phyloP scores from a whole-genome alignment of 2,329 filamentous ascomycete species.

The Talaromyces marneffei region DNA sequence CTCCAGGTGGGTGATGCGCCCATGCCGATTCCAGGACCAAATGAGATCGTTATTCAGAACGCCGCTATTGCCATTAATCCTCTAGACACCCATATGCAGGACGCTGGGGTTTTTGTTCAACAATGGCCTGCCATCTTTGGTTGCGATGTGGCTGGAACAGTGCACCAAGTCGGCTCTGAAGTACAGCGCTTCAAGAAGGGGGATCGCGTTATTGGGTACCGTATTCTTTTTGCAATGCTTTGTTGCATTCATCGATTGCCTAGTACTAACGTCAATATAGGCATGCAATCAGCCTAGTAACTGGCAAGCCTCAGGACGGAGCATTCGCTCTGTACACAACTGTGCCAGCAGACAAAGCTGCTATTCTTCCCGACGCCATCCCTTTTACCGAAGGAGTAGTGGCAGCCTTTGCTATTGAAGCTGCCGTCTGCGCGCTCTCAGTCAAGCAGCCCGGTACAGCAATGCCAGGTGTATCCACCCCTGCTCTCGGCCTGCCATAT shows the following conservation, averaged over 20 bases:
- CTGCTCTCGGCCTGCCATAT: slow-evolving; percentile 11
- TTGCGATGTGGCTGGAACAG: slow-evolving; percentile 11
- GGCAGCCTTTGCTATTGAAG: slow-evolving; percentile 9
- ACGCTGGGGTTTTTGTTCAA: slow-evolving; percentile 7
- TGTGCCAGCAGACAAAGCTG: slow-evolving; percentile 6
- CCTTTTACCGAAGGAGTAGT: slow-evolving; percentile 8
- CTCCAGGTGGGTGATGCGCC: slow-evolving; percentile 12
- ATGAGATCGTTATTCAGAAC: slow-evolving; percentile 14
- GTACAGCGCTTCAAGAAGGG: slow-evolving; percentile 22
- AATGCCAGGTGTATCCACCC: slow-evolving; percentile 9
- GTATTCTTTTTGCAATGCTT: not conserved
- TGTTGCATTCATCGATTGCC: not conserved
- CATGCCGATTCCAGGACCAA: slow-evolving; percentile 8
- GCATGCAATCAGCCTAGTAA: slow-evolving; percentile 9
- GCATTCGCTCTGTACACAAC: slow-evolving; percentile 11
- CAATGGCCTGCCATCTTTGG: slow-evolving; percentile 10
- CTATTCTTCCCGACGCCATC: slow-evolving; percentile 4
- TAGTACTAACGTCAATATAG: not conserved
- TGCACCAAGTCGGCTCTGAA: slow-evolving; percentile 3
- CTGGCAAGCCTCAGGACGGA: slow-evolving; percentile 7
- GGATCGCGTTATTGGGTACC: slow-evolving; percentile 25
- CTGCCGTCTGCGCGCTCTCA: slow-evolving; percentile 11
- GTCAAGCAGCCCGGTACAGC: slow-evolving; percentile 6
- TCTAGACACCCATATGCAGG: slow-evolving; percentile 15
- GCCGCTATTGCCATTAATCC: slow-evolving; percentile 16